Evolutionary conservation across 495 filamentous ascomycete species (phyloP).

Genomic region (Penicillium bovifimosum): DNA sequence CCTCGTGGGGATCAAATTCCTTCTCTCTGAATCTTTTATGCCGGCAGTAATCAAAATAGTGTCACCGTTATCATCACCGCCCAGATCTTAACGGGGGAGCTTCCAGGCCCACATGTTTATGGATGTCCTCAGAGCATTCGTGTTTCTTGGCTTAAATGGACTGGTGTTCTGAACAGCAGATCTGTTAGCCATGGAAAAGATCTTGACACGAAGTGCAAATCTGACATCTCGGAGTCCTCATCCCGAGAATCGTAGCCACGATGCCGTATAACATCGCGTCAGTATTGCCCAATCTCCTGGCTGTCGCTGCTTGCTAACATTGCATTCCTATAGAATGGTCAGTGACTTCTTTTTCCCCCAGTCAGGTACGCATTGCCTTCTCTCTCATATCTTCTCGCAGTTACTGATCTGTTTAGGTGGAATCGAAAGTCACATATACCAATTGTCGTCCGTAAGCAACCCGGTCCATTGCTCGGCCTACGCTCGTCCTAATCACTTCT

Average conservation of each 20-base stretch:
- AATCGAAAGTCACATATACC: constrained; percentile 97
- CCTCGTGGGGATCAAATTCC: constrained; percentile 11
- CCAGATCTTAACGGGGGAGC: background rate
- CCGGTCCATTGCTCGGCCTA: background rate
- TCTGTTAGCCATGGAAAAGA: constrained; percentile 18
- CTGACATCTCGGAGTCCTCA: constrained; percentile 2
- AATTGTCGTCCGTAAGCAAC: constrained; percentile 65
- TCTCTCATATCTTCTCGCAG: background rate
- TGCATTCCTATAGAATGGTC: constrained; percentile 61
- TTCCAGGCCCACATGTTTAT: background rate
- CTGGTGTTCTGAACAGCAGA: constrained; percentile 1
- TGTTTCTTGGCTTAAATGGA: background rate
- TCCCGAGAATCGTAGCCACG: constrained; percentile 16
- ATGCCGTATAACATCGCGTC: constrained; percentile 75
- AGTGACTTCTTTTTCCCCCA: constrained; percentile 99
- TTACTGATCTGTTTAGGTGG: constrained; percentile 53
- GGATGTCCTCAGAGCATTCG: background rate
- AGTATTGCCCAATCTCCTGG: constrained; percentile 20
- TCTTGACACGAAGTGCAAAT: background rate
- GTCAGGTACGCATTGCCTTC: constrained; percentile 49
- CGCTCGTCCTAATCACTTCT: constrained; percentile 10
- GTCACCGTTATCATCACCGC: constrained; percentile 9
- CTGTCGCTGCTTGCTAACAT: constrained; percentile 3
- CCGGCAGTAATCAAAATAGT: background rate
- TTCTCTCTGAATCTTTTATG: constrained; percentile 10